Conservation (phyloP, 441 rosid species). For the Gossypium schwendimanii region DNA sequence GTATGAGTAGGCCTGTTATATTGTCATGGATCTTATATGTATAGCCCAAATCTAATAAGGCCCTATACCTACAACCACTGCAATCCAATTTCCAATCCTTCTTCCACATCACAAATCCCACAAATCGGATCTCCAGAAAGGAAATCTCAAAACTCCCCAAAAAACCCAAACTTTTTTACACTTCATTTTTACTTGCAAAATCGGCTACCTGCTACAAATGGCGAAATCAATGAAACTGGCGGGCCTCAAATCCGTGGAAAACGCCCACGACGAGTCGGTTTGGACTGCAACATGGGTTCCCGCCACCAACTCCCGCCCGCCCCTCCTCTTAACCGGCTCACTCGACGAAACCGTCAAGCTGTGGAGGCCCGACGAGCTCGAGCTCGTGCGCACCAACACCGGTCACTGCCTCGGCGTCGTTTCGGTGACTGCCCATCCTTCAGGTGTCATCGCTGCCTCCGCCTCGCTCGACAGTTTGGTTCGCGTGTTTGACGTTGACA, state of each 20-base stretch:
- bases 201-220: not conserved
- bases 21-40: no score
- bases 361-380: slow-evolving; percentile 73
- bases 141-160: not conserved
- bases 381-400: slow-evolving; percentile 66
- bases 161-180: not conserved
- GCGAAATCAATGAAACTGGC: slow-evolving; percentile 65
- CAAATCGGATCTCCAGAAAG: not conserved
- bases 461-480: slow-evolving; percentile 88
- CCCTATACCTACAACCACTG: not conserved
- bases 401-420: slow-evolving; percentile 94
- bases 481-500: slow-evolving; percentile 83
- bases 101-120: not conserved
- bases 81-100: not conserved
- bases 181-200: not conserved
- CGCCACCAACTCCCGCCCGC: slow-evolving; percentile 49
- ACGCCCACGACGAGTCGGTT: slow-evolving; percentile 75
- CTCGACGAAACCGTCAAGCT: slow-evolving; percentile 91
- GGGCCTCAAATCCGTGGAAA: slow-evolving; percentile 69
- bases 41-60: not conserved
- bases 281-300: slow-evolving; percentile 88
- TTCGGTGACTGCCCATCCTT: slow-evolving; percentile 87
- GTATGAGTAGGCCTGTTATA: no score
- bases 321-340: slow-evolving; percentile 75
- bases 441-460: slow-evolving; percentile 85